Evolutionary conservation across 202 grass and related monocot genomes (phyloP).

Genomic region (Setaria italica): DNA sequence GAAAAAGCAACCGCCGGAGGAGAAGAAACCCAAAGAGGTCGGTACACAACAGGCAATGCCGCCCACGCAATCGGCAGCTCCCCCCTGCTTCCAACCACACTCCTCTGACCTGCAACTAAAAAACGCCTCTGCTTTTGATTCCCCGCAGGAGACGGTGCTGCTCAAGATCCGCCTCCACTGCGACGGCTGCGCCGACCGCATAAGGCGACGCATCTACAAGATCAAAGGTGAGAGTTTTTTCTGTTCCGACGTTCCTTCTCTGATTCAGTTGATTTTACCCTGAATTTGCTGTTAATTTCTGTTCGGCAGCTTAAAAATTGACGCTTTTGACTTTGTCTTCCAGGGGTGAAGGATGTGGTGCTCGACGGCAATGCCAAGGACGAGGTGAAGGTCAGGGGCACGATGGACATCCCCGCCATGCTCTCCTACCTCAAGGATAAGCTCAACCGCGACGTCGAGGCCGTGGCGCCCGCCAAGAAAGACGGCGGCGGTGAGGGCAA

Average conservation of each 20-base stretch:
- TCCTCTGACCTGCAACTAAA: conserved; percentile 37
- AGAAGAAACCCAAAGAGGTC: conserved; percentile 78
- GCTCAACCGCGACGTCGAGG: conserved; percentile 69
- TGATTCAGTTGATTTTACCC: background rate
- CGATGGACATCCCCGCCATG: conserved; percentile 75
- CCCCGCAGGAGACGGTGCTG: conserved; percentile 60
- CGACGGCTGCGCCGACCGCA: conserved; percentile 79
- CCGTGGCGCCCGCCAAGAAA: conserved; percentile 50
- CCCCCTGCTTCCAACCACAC: conserved; percentile 29
- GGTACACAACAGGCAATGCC: conserved; percentile 44
- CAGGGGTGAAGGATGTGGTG: conserved; percentile 80
- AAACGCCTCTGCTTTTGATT: conserved; percentile 31
- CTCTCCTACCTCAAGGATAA: conserved; percentile 61
- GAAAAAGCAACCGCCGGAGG: conserved; percentile 55
- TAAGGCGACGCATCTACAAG: conserved; percentile 70
- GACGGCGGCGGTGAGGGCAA: conserved; percentile 30
- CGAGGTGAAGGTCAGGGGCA: conserved; percentile 78
- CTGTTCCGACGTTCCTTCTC: background rate
- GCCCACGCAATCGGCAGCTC: conserved; percentile 37
- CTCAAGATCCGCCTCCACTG: conserved; percentile 92
- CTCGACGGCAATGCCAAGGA: conserved; percentile 72
- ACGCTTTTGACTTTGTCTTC: background rate
- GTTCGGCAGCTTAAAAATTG: background rate
- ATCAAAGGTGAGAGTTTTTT: conserved; percentile 68
- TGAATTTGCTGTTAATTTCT: background rate